Evolutionary conservation across 1,139 yeast species (phyloP), one percentile per base, ranked within the genome.

Genomic region (Candida sanyaensis): DNA sequence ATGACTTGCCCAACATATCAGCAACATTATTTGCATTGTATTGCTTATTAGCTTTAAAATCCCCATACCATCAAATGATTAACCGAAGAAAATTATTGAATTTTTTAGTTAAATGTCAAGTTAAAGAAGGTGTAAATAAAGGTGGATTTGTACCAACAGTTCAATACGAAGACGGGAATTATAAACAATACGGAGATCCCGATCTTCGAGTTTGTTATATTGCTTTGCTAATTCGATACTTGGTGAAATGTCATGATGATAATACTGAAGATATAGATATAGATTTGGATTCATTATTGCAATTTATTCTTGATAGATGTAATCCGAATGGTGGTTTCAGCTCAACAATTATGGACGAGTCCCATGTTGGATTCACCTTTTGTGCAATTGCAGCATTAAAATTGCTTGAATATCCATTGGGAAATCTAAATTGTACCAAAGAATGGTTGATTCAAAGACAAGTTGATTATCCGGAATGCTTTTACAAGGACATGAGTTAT

Each of bases 301-400:
- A 54, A 0, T 84, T 74, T 59, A 68, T 90, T 0, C 40, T 62
- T n/a, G 54, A 63, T 0, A 68, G 82, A 36, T 64, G 75, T 33
- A 72, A 76, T 37, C 75, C 66, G 53, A 84, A 80, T 58, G 98
- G 98, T 1, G 98, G 97, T 0, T 69, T 76, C 47, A 64, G 75
- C 30, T 65, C 73, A 10, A 43, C 55, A 5, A 51, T 53, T 2
- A 48, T 54, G 37, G 74, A 79, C 23, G 99, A 93, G 64, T 76
- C 95, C 1, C 98, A 93, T 66, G 83, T 92, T 7, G 99, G 99
- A 0, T 77, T 87, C 53, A 87, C 96, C 0, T 93, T 83, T 60
- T 92, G 98, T 66, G 97, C 90, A 0, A 59, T 93, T 37, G 88
- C 89, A 0, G 68, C 88, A 0, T 71, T 90, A 50, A 63, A 65